Base-by-base conservation (phyloP, 1,139 yeast species). In the Yamadazyma sp. region DNA sequence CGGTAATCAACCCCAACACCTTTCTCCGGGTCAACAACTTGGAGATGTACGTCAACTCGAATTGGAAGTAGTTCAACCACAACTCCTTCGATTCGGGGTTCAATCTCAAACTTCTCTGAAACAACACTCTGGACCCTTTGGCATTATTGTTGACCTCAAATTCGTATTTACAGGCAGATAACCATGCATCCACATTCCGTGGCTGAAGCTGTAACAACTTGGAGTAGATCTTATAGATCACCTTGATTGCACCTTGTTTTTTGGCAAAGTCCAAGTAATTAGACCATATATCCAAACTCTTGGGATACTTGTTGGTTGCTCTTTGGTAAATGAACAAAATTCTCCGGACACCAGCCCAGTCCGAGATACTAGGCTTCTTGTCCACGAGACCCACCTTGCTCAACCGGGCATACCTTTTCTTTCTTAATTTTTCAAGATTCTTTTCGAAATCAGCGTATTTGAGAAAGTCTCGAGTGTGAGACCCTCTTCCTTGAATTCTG, bases 161-260 rank as follows among this genome's bases (percentile, higher is more conserved):
- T 63, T 94, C 97, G 61, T 88, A 89, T 57, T 87, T 87, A 34
- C 97, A 97, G 17, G 97, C 97, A 53, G 89, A 78, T 37, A 92
- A 78, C 98, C 98, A 94, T 11, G 94, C 86, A 51, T 83, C 84
- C 2, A 89, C 78, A 54, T 89, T 86, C 38, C 87, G 76, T n/a
- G 98, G 97, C 56, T 92, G 97, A 46, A 88, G 67, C 61, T 84
- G 89, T 51, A 94, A 70, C 51, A 92, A 70, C 43, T 80, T 77
- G 2, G 94, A 82, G 58, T 89, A 88, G 6, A 88, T 81, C 49
- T 80, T 82, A 57, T 87, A 89, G n/a, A 88, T 79, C 32, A 83
- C 83, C 51, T 86, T 84, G 46, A 84, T 78, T 13, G 96, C 83
- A 16, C 88, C 87, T 43, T 80, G 75, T 25, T 71, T 64, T 57